phyloP scores from a whole-genome alignment of 1,284 basidiomycete species.

The Austroboletus rostrupii region DNA sequence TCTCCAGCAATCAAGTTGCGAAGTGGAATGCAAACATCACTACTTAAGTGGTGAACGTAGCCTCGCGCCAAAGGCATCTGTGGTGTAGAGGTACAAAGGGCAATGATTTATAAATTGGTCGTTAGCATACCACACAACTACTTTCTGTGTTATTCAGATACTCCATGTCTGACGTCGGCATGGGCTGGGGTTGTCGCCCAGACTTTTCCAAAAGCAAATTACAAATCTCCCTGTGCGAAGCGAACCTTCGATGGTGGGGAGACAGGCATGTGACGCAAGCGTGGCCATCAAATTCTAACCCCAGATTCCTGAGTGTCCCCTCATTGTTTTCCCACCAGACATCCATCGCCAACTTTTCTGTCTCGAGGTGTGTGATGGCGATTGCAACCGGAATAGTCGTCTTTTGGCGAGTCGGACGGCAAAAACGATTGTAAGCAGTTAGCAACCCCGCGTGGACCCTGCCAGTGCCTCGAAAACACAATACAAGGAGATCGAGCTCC shows the following conservation, averaged over 20 bases:
- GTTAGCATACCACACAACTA: constrained; percentile 20
- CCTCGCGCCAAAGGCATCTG: background rate
- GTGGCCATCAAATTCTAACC: constrained; percentile 22
- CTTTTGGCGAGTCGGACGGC: constrained; percentile 12
- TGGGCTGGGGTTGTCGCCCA: background rate
- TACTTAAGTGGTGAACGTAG: background rate
- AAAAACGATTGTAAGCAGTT: constrained; percentile 16
- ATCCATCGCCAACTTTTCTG: constrained; percentile 25
- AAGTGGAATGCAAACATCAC: no score
- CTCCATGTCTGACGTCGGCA: background rate
- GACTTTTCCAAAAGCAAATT: constrained; percentile 12
- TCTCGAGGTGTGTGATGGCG: constrained; percentile 28
- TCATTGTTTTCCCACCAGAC: constrained; percentile 30
- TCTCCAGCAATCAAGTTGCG: no score
- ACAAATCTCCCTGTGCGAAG: constrained; percentile 16
- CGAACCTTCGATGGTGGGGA: constrained; percentile 15
- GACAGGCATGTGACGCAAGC: constrained; percentile 25
- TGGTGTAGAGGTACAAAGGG: no score
- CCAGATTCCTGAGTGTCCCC: constrained; percentile 8
- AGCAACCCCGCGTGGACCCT: constrained; percentile 12
- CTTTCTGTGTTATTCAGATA: constrained; percentile 6
- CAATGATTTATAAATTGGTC: no score
- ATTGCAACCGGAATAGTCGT: constrained; percentile 24
- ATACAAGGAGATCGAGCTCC: constrained; percentile 22
- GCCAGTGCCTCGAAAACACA: constrained; percentile 15